Conservation (phyloP, 495 filamentous ascomycete species). For the Copromyces sp. region DNA sequence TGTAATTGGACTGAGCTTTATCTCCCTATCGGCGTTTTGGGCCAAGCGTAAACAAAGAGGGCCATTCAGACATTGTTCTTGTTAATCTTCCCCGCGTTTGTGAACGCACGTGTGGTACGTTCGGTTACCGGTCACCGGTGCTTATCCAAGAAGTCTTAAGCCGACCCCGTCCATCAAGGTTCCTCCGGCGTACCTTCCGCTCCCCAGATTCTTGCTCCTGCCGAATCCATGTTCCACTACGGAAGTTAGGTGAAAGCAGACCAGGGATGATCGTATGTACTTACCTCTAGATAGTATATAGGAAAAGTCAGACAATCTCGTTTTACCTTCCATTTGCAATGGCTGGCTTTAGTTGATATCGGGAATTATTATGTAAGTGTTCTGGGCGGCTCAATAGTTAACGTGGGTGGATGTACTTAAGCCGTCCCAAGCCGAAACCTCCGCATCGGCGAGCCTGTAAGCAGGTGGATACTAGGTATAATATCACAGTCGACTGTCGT, state of each 20-base stretch:
- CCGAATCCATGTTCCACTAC: not conserved
- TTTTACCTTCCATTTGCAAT: not conserved
- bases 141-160: not conserved
- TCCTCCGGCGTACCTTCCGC: not conserved
- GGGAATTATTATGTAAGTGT: not conserved
- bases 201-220: not conserved
- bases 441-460: not conserved
- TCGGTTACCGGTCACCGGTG: not conserved
- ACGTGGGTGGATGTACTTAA: not conserved
- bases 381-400: not conserved
- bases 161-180: not conserved
- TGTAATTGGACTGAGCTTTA: not conserved
- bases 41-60: not conserved
- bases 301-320: not conserved
- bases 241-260: not conserved
- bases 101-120: not conserved
- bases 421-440: not conserved
- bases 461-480: not conserved
- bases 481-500: not conserved
- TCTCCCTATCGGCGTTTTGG: not conserved
- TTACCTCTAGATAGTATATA: not conserved
- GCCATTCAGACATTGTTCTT: not conserved
- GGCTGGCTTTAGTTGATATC: not conserved
- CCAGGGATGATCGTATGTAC: not conserved
- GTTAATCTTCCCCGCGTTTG: not conserved